Evolutionary conservation across 2,329 filamentous ascomycete species (phyloP), one percentile per base, ranked within the genome.

Genomic region (Aspergillus ibericus): DNA sequence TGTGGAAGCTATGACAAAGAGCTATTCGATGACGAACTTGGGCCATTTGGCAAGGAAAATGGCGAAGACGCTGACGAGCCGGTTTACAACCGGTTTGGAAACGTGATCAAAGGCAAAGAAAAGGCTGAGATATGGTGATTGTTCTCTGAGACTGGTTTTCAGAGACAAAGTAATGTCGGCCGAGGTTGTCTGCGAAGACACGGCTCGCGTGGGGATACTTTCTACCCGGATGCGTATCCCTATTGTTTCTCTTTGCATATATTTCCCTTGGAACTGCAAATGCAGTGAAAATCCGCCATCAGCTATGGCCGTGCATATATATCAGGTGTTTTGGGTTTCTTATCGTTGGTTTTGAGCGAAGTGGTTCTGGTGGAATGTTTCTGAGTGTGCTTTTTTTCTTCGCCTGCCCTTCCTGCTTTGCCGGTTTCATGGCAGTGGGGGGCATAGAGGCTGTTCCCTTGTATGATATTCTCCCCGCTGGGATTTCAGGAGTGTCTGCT

Each of bases 11-110:
- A 77, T 20, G 77, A 80, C 32, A 71, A 76, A 7, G 75, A 76
- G 34, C 67, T 83, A 0, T 84, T 85, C 62, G 68, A 71, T 7
- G 82, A 84, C 63, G 77, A 74, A 0, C 72, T 76, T 25, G 82
- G 80, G 0, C 63, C 60, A 1, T 80, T 75, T 72, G 72, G 69
- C 0, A 64, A 71, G 48, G 78, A 79, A 53, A 66, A 65, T 34
- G 69, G 71, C 4, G 69, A 67, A 34, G 65, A 61, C 9, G 55
- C 63, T 5, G 66, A 68, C 20, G 66, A 65, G 44, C 73, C 75
- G 12, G 63, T 76, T 12, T 77, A 77, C 58, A 76, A 78, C 51
- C 65, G 72, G 38, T 78, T 70, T 55, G 75, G 75, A 3, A 71
- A 68, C 34, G 56, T 77, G 16, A 66, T 77, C 57, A 68, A 70